These are phyloP conservation scores for Solanum hybrid DNA, from an alignment of 305 asterid genomes.

Conservation along the genomic window DNA sequence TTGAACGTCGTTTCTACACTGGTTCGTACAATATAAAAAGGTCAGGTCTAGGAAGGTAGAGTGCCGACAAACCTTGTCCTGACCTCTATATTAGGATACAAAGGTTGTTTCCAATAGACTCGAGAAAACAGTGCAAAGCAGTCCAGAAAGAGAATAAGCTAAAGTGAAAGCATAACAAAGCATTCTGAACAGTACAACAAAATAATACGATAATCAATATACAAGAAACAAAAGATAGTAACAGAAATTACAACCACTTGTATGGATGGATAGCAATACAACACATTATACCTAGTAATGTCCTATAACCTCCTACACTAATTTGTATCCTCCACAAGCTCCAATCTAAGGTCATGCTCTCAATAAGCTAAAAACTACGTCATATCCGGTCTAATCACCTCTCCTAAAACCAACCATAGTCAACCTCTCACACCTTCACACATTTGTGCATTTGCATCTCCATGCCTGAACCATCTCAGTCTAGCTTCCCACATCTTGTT, in stretches of 20 bases:
- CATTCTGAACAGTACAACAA: background rate
- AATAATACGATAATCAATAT: background rate
- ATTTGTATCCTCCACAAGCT: background rate
- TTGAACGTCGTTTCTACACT: conserved; percentile 51
- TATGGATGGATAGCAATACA: background rate
- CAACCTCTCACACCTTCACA: too few relatives aligned
- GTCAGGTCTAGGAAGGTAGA: background rate
- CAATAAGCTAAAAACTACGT: background rate
- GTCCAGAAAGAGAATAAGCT: background rate
- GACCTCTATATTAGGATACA: background rate
- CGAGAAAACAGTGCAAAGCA: background rate
- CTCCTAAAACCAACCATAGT: too few relatives aligned
- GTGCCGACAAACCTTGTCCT: background rate
- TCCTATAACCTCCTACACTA: background rate
- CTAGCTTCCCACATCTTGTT: too few relatives aligned
- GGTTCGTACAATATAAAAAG: conserved; percentile 39
- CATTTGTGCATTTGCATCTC: too few relatives aligned
- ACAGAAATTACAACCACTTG: background rate
- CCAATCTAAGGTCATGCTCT: background rate
- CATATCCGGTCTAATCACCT: background rate
- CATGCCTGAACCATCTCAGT: too few relatives aligned
- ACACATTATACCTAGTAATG: background rate
- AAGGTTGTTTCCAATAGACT: background rate
- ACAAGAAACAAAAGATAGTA: background rate
- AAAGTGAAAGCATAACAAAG: background rate